Percentiles rank a stretch among this genome's conserved stretches.
Evolutionary conservation across 768 basidiomycete genomes (phyloP).

Genomic region (Tulasnella sp.): DNA sequence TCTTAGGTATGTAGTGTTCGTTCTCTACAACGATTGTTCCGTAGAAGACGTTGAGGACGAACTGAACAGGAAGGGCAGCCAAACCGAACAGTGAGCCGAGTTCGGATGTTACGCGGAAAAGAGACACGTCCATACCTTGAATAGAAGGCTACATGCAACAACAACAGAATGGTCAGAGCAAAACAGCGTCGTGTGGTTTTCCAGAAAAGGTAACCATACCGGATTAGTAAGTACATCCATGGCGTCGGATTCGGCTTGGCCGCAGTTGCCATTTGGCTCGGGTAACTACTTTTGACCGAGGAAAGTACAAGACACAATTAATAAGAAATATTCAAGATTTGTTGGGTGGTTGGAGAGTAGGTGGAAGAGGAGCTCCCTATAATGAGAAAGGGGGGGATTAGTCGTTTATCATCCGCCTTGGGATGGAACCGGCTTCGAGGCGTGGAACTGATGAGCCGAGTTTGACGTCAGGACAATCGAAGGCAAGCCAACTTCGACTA

Average conservation of each 20-base stretch:
- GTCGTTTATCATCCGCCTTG: neutral
- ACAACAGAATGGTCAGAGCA: neutral
- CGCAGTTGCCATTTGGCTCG: neutral
- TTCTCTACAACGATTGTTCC: constrained; percentile 84
- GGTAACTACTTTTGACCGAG: neutral
- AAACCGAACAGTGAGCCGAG: constrained; percentile 3
- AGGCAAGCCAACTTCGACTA: neutral
- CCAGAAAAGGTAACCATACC: neutral
- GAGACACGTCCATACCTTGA: constrained; percentile 26
- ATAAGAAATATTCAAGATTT: too few species aligned
- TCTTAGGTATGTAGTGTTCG: constrained; percentile 60
- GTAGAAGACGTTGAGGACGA: constrained; percentile 89
- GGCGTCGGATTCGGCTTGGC: constrained; percentile 40
- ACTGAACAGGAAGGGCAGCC: constrained; percentile 35
- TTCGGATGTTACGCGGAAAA: neutral
- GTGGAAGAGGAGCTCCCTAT: neutral
- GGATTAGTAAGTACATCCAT: constrained; percentile 65
- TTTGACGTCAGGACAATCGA: neutral
- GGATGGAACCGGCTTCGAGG: neutral
- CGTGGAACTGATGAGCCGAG: neutral
- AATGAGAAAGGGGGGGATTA: neutral
- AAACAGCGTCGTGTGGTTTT: neutral
- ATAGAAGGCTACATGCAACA: constrained; percentile 33
- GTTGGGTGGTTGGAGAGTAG: too few species aligned
- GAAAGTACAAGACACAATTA: neutral